Evolutionary conservation across 805 yeast species (phyloP), one percentile per base, ranked within the genome.

Genomic region (Saccharomycopsis fodiens): DNA sequence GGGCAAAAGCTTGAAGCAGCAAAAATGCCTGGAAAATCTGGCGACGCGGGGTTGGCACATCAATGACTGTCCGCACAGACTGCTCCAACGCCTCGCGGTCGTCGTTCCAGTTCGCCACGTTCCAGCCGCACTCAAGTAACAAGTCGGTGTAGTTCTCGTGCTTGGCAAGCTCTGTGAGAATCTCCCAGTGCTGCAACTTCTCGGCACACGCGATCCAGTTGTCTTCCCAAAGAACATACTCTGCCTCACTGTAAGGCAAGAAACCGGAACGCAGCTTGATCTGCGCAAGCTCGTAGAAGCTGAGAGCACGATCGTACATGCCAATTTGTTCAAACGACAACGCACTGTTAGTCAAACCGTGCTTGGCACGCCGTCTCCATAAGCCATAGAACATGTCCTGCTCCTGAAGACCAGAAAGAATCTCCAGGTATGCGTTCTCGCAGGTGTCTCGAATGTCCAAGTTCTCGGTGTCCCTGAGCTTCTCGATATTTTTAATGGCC

Each of bases 151-250:
- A 93, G 0, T 96, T 97, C 68, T 94, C 99, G 59, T 93, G 97
- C 56, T 91, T 87, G 2, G 99, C 97, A 31, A 94, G 70, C 56
- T 94, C 99, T 0, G 97, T 89, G 48, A 93, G 68, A 39, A 94
- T 82, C 59, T 93, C 98, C 99, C 99, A 93, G 53, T 93, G 97
- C 59, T 93, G 98, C 31, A 93, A 67, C 61, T 93, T 93, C 59
- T 93, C 96, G 2, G 97, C 96, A 68, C 98, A 89, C 31, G 85
- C 66, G 44, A 94, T 87, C 99, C 99, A 93, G 57, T 93, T 94
- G 59, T 93, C 98, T 64, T 94, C 98, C 99, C 99, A 93, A 30
- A 93, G 68, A 0, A 93, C 79, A 57, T 93, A 93, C 59, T 93
- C 99, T 1, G 95, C 78, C 58, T 93, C 97, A 23, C 96, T 86